Evolutionary conservation across 2,329 filamentous ascomycete genomes (phyloP), one percentile per base, ranked within the genome.

Genomic region (Ambrosiella beaveri): DNA sequence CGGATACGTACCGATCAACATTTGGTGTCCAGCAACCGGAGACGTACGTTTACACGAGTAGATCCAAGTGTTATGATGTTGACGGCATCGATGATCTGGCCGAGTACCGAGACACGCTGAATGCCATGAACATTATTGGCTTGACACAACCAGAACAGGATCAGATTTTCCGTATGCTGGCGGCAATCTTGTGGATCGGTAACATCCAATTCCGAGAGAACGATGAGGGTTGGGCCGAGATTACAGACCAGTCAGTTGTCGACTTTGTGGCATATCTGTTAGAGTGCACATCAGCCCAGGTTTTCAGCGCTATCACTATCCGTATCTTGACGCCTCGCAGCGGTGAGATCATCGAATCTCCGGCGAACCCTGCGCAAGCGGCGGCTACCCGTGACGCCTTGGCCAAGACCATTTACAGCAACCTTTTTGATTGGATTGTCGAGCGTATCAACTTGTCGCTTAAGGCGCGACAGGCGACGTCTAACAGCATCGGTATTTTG

Each of bases 371-470:
- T 1, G 79, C 89, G 0, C 93, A 97, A 70, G 93, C 93, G 35
- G 76, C 75, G 44, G 82, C 93, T 37, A 94, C 94, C 7, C 81
- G 90, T 63, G 93, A 98, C 71, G 93, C 90, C 9, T 74, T 98
- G 55, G 81, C 91, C 61, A 97, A 93, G 75, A 90, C 84, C n/a
- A 89, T 98, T 59, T 98, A 98, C 71, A 86, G 86, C 75, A 96
- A 96, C 68, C 79, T 98, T 57, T 98, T 98, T 65, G 91, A 98
- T 71, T 98, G 93, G 93, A 97, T 98, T 63, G 90, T 97, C 17
- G 81, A 85, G 65, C 85, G 93, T 64, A 84, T 97, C 64, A 97
- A 97, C 71, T 80, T 84, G 63, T 95, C 91, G 3, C 73, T 97
- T 61, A 84, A 87, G 68, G 86, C 91, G 17, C 80, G 83, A 62